phyloP scores from a whole-genome alignment of 345 rosid genomes.

The Eucalyptus curtisii region DNA sequence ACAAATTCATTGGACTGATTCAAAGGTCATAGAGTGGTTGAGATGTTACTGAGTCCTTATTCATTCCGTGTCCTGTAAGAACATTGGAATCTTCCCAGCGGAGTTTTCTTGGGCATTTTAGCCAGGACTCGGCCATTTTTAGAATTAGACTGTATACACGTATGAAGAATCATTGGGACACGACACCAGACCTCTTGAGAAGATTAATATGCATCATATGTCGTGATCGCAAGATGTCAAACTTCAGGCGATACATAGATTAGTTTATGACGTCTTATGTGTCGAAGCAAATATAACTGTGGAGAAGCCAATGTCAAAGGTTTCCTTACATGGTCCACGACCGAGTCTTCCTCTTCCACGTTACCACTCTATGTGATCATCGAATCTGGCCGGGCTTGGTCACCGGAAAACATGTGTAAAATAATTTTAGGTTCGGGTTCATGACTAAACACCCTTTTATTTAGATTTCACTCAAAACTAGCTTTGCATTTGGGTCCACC shows the following conservation, averaged over 20 bases:
- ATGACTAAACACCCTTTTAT: neutral
- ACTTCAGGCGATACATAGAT: neutral
- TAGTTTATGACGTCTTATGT: neutral
- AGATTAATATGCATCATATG: neutral
- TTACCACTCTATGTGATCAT: neutral
- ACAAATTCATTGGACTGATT: neutral
- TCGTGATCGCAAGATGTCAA: neutral
- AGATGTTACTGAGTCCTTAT: neutral
- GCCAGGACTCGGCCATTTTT: neutral
- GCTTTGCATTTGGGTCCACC: neutral
- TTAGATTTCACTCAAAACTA: neutral
- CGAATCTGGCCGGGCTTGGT: neutral
- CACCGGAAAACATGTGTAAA: neutral
- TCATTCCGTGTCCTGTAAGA: neutral
- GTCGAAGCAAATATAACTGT: neutral
- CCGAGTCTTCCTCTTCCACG: neutral
- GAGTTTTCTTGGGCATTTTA: neutral
- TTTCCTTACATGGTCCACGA: neutral
- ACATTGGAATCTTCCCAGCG: neutral
- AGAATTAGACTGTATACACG: neutral
- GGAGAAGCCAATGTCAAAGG: neutral
- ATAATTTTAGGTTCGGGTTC: neutral
- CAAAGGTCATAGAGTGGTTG: neutral
- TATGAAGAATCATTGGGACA: neutral
- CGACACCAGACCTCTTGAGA: neutral